Evolutionary conservation across 2,329 filamentous ascomycete species (phyloP).

Genomic region (Falciphora oryzae): DNA sequence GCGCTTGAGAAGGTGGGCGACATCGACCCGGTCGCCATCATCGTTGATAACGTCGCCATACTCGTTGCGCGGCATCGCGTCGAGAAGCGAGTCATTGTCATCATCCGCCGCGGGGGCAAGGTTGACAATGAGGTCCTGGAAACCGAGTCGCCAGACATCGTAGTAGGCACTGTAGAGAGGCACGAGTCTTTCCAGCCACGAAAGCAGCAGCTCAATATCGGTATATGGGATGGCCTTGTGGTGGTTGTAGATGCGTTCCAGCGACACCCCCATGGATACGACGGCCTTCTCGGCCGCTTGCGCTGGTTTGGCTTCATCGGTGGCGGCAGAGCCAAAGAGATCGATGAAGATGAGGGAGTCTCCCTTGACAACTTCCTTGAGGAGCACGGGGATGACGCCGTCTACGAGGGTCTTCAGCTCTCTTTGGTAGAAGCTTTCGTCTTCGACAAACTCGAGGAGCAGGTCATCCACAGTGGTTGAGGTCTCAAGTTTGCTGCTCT

Average conservation of each 20-base stretch:
- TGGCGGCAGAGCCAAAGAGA: constrained; percentile 54
- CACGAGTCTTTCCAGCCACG: constrained; percentile 75
- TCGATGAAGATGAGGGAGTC: constrained; percentile 58
- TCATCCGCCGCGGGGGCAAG: constrained; percentile 65
- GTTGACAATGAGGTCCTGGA: constrained; percentile 91
- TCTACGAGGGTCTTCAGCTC: constrained; percentile 92
- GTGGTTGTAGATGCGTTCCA: constrained; percentile 75
- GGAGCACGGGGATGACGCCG: constrained; percentile 86
- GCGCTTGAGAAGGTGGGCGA: constrained; percentile 85
- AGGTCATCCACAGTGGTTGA: constrained; percentile 72
- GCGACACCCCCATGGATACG: constrained; percentile 83
- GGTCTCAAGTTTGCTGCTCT: constrained; percentile 58
- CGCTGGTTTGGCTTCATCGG: constrained; percentile 26
- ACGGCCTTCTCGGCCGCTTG: constrained; percentile 75
- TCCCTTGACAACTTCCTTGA: constrained; percentile 76
- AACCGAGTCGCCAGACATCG: constrained; percentile 83
- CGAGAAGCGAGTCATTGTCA: constrained; percentile 54
- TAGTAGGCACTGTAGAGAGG: constrained; percentile 82
- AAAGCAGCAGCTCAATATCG: constrained; percentile 64
- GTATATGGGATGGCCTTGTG: constrained; percentile 75
- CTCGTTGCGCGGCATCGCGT: constrained; percentile 54
- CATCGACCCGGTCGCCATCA: constrained; percentile 85
- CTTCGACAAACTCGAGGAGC: constrained; percentile 71
- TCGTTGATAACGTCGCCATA: constrained; percentile 63
- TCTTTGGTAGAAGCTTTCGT: constrained; percentile 82